phyloP scores from a whole-genome alignment of 148 eudicot species.

The Fallopia convolvulus region DNA sequence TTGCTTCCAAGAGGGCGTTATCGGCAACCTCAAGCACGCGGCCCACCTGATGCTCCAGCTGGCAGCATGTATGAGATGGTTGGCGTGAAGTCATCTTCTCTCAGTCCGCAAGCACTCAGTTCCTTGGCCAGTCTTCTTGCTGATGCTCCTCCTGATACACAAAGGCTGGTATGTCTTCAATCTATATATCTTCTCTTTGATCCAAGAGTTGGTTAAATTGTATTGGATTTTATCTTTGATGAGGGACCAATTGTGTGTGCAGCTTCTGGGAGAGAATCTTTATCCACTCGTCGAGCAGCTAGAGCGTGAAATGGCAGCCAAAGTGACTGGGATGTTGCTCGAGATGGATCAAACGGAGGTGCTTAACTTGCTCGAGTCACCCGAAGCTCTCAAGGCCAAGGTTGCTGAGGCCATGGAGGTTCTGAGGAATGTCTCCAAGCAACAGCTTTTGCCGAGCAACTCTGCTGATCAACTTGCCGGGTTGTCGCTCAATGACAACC shows the following conservation, averaged over 20 bases:
- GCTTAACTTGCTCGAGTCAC: conserved; percentile 60
- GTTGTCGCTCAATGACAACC: conserved; percentile 47
- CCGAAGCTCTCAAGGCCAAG: conserved; percentile 67
- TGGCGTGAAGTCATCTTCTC: conserved; percentile 20
- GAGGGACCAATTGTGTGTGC: conserved; percentile 8
- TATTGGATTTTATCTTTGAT: neutral
- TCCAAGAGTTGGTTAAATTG: too few relatives aligned
- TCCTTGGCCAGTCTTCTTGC: conserved; percentile 73
- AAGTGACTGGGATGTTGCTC: conserved; percentile 85
- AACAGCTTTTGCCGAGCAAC: conserved; percentile 29
- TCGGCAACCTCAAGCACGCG: conserved; percentile 14
- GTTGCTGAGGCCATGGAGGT: conserved; percentile 79
- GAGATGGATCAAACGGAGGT: conserved; percentile 87
- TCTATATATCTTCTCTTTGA: neutral
- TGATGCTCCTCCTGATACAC: conserved; percentile 61
- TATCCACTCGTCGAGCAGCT: conserved; percentile 74
- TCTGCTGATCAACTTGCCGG: conserved; percentile 55
- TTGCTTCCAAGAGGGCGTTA: conserved; percentile 66
- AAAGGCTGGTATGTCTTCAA: conserved; percentile 47
- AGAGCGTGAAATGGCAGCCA: conserved; percentile 61
- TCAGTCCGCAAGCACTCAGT: conserved; percentile 45
- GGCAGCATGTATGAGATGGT: conserved; percentile 5
- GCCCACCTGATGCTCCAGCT: conserved; percentile 1
- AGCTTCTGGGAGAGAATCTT: conserved; percentile 73
- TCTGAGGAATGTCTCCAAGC: conserved; percentile 52